Base-by-base conservation (phyloP, 768 basidiomycete genomes). In the Suillus spraguei region DNA sequence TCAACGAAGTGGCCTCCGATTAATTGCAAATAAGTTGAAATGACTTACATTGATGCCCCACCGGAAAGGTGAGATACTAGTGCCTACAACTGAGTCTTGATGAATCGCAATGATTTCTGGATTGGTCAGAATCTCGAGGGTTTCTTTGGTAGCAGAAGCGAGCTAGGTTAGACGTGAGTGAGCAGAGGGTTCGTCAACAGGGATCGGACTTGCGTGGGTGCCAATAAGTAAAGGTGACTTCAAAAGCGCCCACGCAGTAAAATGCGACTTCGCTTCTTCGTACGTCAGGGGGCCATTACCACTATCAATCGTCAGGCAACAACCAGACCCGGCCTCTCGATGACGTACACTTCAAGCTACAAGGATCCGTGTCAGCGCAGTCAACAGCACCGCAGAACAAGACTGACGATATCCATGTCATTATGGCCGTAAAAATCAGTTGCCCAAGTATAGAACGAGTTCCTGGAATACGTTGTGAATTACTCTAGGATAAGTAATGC, bases 241-340 rank as follows among this genome's bases (percentile, higher is more conserved):
- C 84, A 89, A 82, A 36, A 90, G 73, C 41, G 87, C 87, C 88
- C 89, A 90, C 0, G 85, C 87, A 0, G 88, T 89, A 70, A 89
- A 90, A 70, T 90, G 88, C 3, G 87, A 80, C 71, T 89, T 89
- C 32, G 82, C 74, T 74, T 90, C 88, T 16, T 90, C 87, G 68
- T 79, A 82, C 0, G 84, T 83, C 52, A 89, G 76, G 38, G 82
- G 76, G 16, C 86, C 87, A 63, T 90, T 89, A 24, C 89, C 88
- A 32, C 87, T 88, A 68, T 24, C 20, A 56, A 63, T 33, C 22
- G 46, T 60, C 36, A 63, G 39, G 14, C 52, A 56, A 53, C n/a
- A 38, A 64, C 56, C 36, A 39, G 14, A 14, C 14, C 14, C 50
- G 38, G 55, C 60, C 22, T 28, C 33, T 42, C 59, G 42, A 42